Conservation (phyloP, 495 filamentous ascomycete species). For the Pyronema domesticum region DNA sequence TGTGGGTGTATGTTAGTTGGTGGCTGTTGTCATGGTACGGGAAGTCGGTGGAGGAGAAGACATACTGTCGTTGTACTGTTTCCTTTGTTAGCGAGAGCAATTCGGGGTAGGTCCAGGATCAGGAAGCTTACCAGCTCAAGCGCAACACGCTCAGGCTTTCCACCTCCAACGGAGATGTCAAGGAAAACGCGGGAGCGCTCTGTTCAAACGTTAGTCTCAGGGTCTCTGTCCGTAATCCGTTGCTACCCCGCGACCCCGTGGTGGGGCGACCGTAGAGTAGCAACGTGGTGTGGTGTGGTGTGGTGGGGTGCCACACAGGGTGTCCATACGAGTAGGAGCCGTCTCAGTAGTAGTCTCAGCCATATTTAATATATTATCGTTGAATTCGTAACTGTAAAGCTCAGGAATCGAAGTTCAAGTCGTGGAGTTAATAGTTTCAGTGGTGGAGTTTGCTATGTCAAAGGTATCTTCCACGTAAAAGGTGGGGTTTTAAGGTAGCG, state of each 20-base stretch:
- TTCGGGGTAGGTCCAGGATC: too few species aligned
- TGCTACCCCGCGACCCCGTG: not conserved
- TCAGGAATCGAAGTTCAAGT: too few species aligned
- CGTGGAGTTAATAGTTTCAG: not conserved
- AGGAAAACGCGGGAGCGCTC: slow-evolving; percentile 53
- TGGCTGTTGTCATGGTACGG: too few species aligned
- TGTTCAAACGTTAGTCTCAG: slow-evolving; percentile 1
- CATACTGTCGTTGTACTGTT: slow-evolving; percentile 57
- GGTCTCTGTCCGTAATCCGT: not conserved
- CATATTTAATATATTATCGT: not conserved
- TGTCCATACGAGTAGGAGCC: not conserved
- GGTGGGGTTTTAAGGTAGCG: not conserved
- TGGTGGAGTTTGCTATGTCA: not conserved
- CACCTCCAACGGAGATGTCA: slow-evolving; percentile 63
- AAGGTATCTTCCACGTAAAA: too few species aligned
- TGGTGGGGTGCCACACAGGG: not conserved
- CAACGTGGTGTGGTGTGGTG: too few species aligned
- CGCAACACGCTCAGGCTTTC: slow-evolving; percentile 51
- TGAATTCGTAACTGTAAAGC: too few species aligned
- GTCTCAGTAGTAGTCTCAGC: not conserved
- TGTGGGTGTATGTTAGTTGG: slow-evolving; percentile 20
- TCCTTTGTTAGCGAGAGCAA: slow-evolving; percentile 22
- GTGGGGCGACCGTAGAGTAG: too few species aligned
- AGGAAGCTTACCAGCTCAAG: slow-evolving; percentile 59
- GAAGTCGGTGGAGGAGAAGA: not conserved